phyloP scores from a whole-genome alignment of 495 filamentous ascomycete genomes.

The Penicilliopsis zonata region DNA sequence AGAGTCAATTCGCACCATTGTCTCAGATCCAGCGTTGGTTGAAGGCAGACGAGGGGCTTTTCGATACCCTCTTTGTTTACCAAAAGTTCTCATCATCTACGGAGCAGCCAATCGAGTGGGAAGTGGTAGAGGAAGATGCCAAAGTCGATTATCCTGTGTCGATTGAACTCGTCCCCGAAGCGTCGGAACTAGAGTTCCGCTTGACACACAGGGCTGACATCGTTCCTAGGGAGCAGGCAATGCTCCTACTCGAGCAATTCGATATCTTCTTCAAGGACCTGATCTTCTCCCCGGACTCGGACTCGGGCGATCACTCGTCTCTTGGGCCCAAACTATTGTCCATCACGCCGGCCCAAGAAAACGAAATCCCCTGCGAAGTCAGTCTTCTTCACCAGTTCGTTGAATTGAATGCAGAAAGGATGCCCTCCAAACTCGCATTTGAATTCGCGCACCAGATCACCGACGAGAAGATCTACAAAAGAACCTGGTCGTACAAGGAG shows the following conservation, averaged over 20 bases:
- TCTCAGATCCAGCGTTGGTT: slow-evolving; percentile 55
- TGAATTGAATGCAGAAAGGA: slow-evolving; percentile 14
- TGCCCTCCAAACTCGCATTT: slow-evolving; percentile 10
- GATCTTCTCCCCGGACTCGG: slow-evolving; percentile 13
- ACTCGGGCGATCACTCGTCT: slow-evolving; percentile 8
- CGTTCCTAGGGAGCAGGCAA: slow-evolving; percentile 50
- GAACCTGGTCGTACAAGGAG: slow-evolving; percentile 13
- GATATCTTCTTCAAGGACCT: slow-evolving; percentile 15
- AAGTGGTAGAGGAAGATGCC: slow-evolving; percentile 40
- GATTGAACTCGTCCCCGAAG: slow-evolving; percentile 52
- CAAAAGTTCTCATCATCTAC: slow-evolving; percentile 40
- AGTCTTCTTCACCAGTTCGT: slow-evolving; percentile 29
- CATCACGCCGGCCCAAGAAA: slow-evolving; percentile 37
- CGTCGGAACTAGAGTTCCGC: slow-evolving; percentile 36
- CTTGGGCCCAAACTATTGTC: slow-evolving; percentile 17
- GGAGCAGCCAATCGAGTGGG: slow-evolving; percentile 21
- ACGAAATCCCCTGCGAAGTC: slow-evolving; percentile 10
- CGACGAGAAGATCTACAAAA: slow-evolving; percentile 3
- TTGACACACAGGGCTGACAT: slow-evolving; percentile 49
- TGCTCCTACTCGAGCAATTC: slow-evolving; percentile 20
- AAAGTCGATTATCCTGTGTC: slow-evolving; percentile 57
- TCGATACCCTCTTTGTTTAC: slow-evolving; percentile 72
- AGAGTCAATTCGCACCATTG: slow-evolving; percentile 59
- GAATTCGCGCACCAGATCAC: slow-evolving; percentile 9
- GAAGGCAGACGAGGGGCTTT: slow-evolving; percentile 45